Evolutionary conservation across 495 filamentous ascomycete genomes (phyloP), one percentile per base, ranked within the genome.

Genomic region (Choiromyces venosus): DNA sequence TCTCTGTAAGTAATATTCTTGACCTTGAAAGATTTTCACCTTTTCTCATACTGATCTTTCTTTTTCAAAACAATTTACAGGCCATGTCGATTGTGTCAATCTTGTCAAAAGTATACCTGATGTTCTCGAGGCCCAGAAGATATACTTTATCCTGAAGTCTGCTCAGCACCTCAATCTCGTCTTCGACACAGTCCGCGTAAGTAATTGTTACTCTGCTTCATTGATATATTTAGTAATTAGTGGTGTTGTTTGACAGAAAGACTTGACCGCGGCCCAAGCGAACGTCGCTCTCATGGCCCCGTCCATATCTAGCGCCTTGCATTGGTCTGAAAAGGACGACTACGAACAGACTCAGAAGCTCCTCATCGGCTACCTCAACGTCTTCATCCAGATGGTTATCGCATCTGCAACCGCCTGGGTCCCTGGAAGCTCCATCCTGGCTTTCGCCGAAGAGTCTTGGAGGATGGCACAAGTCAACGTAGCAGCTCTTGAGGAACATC

Each of bases 141-240:
- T 78, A 21, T 78, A 70, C 39, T 74, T 79, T 69, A 33, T 79
- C 38, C 67, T 78, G 33, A 78, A 78, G 69, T 78, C 76, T 19
- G 76, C 71, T 21, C 71, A 76, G 46, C 76, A 78, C n/a, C 71
- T 78, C 65, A 73, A 78, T 65, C 25, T 75, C 1, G 68, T 76
- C 40, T 76, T 78, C n/a, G 37, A 78, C 3, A 73, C 68, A n/a
- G 42, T 73, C 68, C 71, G 78, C 36, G 65, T 74, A 75, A 74
- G 73, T 42, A 5, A 39, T 52, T 40, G 18, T 39, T 40, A 7
- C 21, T 16, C 35, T 18, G 6, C 56, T 2, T 6, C 37, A 38
- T 44, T 21, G 8, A n/a, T 5, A 39, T 9, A 35, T 19, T 7
- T 33, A 33, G 21, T 71, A 44, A 33, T 25, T 73, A 71, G 33